A percentile compares a stretch with the other conserved stretches of the same genome.
phyloP scores from a whole-genome alignment of 805 yeast species.

The Pichia insulana region DNA sequence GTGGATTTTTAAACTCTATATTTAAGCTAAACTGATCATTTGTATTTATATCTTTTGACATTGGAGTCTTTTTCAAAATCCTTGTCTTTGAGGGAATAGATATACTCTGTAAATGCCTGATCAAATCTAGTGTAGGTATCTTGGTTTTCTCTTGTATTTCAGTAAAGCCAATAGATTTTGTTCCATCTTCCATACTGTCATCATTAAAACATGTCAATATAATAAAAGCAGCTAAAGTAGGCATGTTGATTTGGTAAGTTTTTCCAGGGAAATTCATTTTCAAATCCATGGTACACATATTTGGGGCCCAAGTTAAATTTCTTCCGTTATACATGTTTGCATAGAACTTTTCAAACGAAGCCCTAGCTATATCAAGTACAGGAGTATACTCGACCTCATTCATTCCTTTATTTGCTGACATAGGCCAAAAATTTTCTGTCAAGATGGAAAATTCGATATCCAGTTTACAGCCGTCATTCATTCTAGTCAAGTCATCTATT shows the following conservation, averaged over 20 bases:
- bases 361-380: slow-evolving; percentile 33
- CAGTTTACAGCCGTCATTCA: slow-evolving; percentile 25
- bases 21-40: slow-evolving; percentile 62
- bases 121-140: slow-evolving; percentile 66
- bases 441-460: slow-evolving; percentile 45
- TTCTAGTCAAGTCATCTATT: slow-evolving; percentile 8
- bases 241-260: slow-evolving; percentile 71
- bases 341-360: slow-evolving; percentile 45
- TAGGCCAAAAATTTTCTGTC: slow-evolving; percentile 64
- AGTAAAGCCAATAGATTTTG: slow-evolving; percentile 40
- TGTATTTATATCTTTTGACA: slow-evolving; percentile 59
- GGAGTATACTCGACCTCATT: slow-evolving; percentile 34
- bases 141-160: slow-evolving; percentile 59
- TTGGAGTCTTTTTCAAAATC: slow-evolving; percentile 64
- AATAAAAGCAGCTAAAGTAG: slow-evolving; percentile 73
- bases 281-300: slow-evolving; percentile 76
- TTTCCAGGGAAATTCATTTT: slow-evolving; percentile 58
- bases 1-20: slow-evolving; percentile 57
- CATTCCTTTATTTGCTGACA: slow-evolving; percentile 33
- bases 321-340: slow-evolving; percentile 46
- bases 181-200: slow-evolving; percentile 29
- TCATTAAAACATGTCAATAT: slow-evolving; percentile 60
- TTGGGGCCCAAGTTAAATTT: slow-evolving; percentile 67
- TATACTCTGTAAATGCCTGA: slow-evolving; percentile 68
- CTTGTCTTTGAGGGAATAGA: slow-evolving; percentile 78